These are phyloP conservation scores for Hypholoma sublateritium DNA, from an alignment of 768 basidiomycete species.

Conservation along the genomic window DNA sequence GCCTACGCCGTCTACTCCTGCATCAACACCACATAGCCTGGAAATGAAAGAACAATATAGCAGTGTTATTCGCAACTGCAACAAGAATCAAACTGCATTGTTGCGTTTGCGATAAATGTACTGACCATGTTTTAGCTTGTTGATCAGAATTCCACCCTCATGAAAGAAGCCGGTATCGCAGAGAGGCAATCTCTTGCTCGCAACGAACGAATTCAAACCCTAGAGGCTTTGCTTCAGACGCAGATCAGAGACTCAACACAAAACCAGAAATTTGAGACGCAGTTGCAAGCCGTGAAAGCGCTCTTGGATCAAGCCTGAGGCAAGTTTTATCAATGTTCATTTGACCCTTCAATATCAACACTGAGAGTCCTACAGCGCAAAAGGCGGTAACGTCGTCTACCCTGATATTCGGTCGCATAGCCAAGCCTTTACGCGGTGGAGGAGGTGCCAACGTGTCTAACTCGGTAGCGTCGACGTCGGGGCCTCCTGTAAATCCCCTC, in stretches of 20 bases:
- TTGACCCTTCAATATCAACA: constrained; percentile 5
- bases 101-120: constrained; percentile 11
- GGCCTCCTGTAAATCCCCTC: constrained; percentile 62
- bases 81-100: too few relatives aligned
- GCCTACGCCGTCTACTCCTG: constrained; percentile 56
- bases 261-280: constrained; percentile 94
- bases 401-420: constrained; percentile 90
- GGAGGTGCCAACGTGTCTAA: constrained; percentile 61
- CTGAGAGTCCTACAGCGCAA: constrained; percentile 60
- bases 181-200: constrained; percentile 95
- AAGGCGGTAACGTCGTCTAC: constrained; percentile 69
- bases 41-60: constrained; percentile 99
- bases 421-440: constrained; percentile 93
- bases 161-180: constrained; percentile 96
- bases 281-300: constrained; percentile 89
- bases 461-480: constrained; percentile 39
- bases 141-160: constrained; percentile 94
- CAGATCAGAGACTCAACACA: constrained; percentile 89
- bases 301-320: constrained; percentile 91
- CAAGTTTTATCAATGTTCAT: constrained; percentile 34
- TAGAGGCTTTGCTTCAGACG: constrained; percentile 93
- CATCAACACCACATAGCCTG: constrained; percentile 51
- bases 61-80: constrained; percentile 96
- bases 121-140: constrained; percentile 65
- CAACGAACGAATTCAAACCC: constrained; percentile 96